A percentile compares a stretch with the other conserved stretches of the same genome.
These are phyloP conservation scores for Zygosaccharomyces kombuchaensis DNA, from an alignment of 805 yeast species.

Conservation along the genomic window DNA sequence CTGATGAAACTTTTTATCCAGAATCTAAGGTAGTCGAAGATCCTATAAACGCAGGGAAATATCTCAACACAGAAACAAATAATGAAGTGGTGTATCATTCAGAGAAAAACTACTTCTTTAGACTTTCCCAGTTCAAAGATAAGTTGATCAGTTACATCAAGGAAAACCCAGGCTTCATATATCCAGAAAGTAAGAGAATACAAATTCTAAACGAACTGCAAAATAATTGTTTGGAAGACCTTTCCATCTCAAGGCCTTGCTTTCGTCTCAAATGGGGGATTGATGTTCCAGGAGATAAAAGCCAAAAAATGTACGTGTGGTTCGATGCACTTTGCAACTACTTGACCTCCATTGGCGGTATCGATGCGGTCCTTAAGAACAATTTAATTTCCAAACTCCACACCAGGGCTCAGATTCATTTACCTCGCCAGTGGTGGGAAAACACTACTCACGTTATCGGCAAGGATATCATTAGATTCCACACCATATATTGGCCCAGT, in stretches of 20 bases:
- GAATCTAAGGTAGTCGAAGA: conserved; percentile 58
- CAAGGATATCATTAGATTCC: conserved; percentile 85
- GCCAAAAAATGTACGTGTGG: conserved; percentile 92
- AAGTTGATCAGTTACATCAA: conserved; percentile 48
- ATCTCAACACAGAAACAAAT: conserved; percentile 57
- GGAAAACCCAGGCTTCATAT: conserved; percentile 53
- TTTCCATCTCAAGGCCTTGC: conserved; percentile 84
- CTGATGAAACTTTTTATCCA: conserved; percentile 93
- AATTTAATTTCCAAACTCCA: conserved; percentile 15
- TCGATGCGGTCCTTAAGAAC: conserved; percentile 30
- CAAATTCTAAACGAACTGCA: conserved; percentile 58
- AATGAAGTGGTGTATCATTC: conserved; percentile 69
- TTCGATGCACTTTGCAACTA: conserved; percentile 90
- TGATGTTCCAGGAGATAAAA: conserved; percentile 71
- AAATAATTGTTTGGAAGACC: conserved; percentile 48
- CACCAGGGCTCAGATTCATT: neutral
- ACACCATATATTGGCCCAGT: conserved; percentile 91
- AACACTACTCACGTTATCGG: conserved; percentile 78
- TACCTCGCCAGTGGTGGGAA: conserved; percentile 22
- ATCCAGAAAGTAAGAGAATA: conserved; percentile 54
- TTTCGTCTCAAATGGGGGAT: conserved; percentile 85
- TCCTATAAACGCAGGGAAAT: conserved; percentile 24
- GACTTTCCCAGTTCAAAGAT: conserved; percentile 55
- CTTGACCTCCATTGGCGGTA: conserved; percentile 65
- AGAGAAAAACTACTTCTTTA: conserved; percentile 86